phyloP scores from a whole-genome alignment of 371 early-diverging fungal genomes.

The Dinochytrium kinnereticum region DNA sequence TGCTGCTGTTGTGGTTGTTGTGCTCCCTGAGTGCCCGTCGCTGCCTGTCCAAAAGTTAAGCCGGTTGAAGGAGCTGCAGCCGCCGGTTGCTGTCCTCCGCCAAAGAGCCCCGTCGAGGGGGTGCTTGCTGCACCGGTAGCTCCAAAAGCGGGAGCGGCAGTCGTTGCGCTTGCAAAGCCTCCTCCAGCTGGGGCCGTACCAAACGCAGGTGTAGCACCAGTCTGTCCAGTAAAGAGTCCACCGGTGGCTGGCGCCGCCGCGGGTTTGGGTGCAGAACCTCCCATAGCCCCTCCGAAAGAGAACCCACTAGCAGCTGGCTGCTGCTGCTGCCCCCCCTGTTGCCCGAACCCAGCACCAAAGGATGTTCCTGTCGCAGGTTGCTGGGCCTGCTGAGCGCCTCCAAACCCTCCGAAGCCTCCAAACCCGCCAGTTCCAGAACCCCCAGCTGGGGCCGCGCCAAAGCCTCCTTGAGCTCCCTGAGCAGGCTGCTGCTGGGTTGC shows the following conservation, averaged over 20 bases:
- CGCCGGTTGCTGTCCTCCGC: background rate
- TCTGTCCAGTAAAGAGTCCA: conserved; percentile 20
- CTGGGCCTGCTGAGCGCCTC: background rate
- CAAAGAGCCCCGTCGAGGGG: conserved; percentile 1
- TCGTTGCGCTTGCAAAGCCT: conserved; percentile 17
- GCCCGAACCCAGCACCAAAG: background rate
- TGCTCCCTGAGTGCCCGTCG: background rate
- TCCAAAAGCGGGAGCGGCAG: conserved; percentile 26
- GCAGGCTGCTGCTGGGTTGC: conserved; percentile 6
- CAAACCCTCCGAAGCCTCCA: conserved; percentile 13
- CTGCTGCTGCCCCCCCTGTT: conserved; percentile 8
- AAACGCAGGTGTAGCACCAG: conserved; percentile 43
- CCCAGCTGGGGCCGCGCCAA: background rate
- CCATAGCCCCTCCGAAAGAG: conserved; percentile 26
- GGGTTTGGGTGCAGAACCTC: too few relatives aligned
- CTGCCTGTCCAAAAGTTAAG: conserved; percentile 21
- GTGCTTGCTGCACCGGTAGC: background rate
- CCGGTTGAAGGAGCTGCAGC: conserved; percentile 15
- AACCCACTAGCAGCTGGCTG: conserved; percentile 14
- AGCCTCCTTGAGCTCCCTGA: background rate
- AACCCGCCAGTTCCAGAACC: background rate
- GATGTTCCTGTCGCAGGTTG: background rate
- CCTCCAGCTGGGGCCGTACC: conserved; percentile 36
- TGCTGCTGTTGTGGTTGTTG: conserved; percentile 20
- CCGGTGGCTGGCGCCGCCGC: background rate